Conservation (phyloP, 2,329 filamentous ascomycete species). For the Calonectria leucothoes region DNA sequence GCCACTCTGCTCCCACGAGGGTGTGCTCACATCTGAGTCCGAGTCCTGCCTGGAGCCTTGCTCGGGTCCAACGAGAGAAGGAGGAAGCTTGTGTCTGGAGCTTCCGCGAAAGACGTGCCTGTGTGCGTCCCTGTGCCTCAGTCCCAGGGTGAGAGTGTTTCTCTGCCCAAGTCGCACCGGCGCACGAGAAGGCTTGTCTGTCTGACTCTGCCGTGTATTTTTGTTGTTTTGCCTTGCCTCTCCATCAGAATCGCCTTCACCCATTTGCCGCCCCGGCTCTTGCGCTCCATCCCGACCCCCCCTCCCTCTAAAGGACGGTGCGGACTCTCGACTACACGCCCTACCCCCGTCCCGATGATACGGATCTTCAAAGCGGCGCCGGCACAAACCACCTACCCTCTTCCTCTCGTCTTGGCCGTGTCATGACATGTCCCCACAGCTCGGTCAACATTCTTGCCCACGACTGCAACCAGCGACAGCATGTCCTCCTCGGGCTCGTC, state of each 20-base stretch:
- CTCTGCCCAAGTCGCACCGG: neutral
- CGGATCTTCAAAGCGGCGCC: slow-evolving; percentile 36
- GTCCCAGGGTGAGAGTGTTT: neutral
- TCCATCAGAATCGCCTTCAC: neutral
- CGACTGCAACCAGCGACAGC: slow-evolving; percentile 44
- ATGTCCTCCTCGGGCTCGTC: slow-evolving; percentile 63
- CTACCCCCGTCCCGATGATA: slow-evolving; percentile 28
- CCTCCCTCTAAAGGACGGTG: slow-evolving; percentile 20
- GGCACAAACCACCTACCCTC: slow-evolving; percentile 34
- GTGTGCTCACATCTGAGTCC: slow-evolving; percentile 12
- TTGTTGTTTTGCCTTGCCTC: slow-evolving; percentile 8
- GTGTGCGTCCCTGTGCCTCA: slow-evolving; percentile 12
- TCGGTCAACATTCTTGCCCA: slow-evolving; percentile 43
- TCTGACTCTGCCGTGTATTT: slow-evolving; percentile 1
- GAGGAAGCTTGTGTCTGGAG: neutral
- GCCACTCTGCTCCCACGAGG: slow-evolving; percentile 13
- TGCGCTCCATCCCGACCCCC: neutral
- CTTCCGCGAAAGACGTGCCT: slow-evolving; percentile 11
- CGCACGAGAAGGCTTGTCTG: slow-evolving; percentile 2
- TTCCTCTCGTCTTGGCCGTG: slow-evolving; percentile 40
- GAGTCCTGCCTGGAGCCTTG: neutral
- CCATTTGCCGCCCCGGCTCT: neutral
- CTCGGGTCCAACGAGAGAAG: neutral
- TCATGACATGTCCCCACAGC: slow-evolving; percentile 46
- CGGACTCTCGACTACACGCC: slow-evolving; percentile 21